Conservation (phyloP, 2,329 filamentous ascomycete genomes). For the Fusarium staphyleae region DNA sequence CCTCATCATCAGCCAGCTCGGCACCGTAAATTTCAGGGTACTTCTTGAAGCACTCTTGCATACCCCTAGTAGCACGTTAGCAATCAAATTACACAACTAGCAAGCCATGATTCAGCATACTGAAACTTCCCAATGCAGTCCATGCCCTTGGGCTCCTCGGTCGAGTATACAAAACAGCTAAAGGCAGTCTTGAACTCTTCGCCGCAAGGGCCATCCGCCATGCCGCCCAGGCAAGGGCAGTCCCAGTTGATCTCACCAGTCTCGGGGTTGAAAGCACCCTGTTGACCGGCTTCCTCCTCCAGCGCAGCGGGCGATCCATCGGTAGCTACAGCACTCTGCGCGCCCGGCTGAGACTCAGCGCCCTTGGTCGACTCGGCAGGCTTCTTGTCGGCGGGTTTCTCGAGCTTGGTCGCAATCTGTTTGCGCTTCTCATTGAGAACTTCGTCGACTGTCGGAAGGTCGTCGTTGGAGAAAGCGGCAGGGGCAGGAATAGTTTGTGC, state of each 20-base stretch:
- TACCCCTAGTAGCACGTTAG: constrained; percentile 67
- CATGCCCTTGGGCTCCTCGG: constrained; percentile 95
- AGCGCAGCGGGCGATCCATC: constrained; percentile 59
- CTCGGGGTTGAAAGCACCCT: constrained; percentile 97
- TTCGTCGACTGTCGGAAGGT: constrained; percentile 70
- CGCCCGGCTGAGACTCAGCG: constrained; percentile 40
- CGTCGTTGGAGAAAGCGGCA: constrained; percentile 62
- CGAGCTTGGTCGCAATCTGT: constrained; percentile 49
- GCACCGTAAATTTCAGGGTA: constrained; percentile 93
- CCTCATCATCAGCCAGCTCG: constrained; percentile 81
- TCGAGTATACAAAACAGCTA: constrained; percentile 97
- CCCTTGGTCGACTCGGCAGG: constrained; percentile 17
- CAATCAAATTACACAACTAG: not conserved
- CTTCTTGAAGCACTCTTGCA: constrained; percentile 96
- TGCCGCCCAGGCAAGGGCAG: constrained; percentile 94
- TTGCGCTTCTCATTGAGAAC: constrained; percentile 69
- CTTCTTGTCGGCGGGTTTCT: constrained; percentile 39
- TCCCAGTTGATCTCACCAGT: constrained; percentile 99
- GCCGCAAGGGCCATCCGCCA: constrained; percentile 95
- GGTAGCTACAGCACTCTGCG: constrained; percentile 37
- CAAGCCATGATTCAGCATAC: constrained; percentile 58
- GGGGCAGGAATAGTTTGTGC: constrained; percentile 50
- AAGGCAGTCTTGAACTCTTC: constrained; percentile 96
- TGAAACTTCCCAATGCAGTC: constrained; percentile 98
- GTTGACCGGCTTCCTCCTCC: constrained; percentile 82